phyloP scores from a whole-genome alignment of 306 rosid species.

The Rosa lucieae region DNA sequence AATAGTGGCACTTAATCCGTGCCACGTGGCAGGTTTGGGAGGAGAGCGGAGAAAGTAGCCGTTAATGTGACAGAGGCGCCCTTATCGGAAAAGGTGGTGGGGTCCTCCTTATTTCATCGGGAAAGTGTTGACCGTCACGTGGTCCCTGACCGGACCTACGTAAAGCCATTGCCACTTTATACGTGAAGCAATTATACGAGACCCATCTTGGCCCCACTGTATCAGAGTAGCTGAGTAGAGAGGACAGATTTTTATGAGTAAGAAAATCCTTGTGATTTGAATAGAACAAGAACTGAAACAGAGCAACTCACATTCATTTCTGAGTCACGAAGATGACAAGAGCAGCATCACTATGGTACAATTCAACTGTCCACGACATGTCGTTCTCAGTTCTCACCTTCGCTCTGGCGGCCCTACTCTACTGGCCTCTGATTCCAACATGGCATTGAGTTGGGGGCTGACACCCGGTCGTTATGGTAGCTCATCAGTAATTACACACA shows the following conservation, averaged over 20 bases:
- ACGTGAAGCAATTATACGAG: constrained; percentile 10
- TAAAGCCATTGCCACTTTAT: not conserved
- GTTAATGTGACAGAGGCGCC: constrained; percentile 41
- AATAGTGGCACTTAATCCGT: constrained; percentile 7
- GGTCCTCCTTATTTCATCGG: no score
- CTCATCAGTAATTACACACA: not conserved
- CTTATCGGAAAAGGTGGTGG: constrained; percentile 8
- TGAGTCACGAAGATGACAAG: constrained; percentile 13
- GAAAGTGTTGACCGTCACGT: constrained; percentile 35
- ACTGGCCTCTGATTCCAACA: not conserved
- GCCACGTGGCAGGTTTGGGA: constrained; percentile 55
- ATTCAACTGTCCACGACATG: constrained; percentile 9
- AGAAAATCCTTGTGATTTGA: not conserved
- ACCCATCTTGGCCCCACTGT: not conserved
- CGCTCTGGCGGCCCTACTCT: not conserved
- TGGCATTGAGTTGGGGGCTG: constrained; percentile 1
- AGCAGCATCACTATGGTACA: not conserved
- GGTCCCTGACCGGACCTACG: constrained; percentile 19
- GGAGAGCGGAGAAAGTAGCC: constrained; percentile 50
- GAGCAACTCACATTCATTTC: constrained; percentile 19
- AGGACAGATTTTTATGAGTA: not conserved
- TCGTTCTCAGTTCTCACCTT: constrained; percentile 14
- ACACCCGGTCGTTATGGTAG: not conserved
- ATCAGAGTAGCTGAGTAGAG: not conserved
- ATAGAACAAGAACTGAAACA: not conserved